Evolutionary conservation across 257 asterid genomes (phyloP), one percentile per base, ranked within the genome.

Genomic region (Euphrasia confusa): DNA sequence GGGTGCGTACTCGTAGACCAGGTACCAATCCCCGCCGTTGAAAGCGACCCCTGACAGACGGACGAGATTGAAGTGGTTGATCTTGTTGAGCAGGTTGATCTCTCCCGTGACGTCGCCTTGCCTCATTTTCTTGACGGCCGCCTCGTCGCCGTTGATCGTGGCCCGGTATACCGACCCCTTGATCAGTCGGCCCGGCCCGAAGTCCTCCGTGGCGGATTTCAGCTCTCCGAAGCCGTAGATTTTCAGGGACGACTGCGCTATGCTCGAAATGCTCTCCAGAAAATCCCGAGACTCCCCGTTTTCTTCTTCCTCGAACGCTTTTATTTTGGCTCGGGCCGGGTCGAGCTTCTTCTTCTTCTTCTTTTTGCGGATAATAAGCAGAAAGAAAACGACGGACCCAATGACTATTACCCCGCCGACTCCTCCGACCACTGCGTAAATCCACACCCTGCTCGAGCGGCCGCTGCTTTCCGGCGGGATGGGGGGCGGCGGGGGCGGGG

Each of bases 21-120:
- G 94, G 52, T 87, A 87, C 94, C 94, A 89, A 52, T 78, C 54
- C 5, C 99, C 99, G 44, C 80, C 85, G 1, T 78, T 71, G 73
- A 89, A 86, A 30, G 90, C 72, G 63, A 93, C 83, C 11, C 97
- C 99, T 0, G 97, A 89, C 21, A 93, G 86, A 11, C 97, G 77
- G 59, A 89, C 79, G 0, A 93, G 88, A 69, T 93, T 93, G 78
- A 85, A 82, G 73, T 93, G 99, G 68, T 89, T 89, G 68, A 93
- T 82, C 83, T 82, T 89, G 89, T 79, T 79, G 54, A 93, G 57
- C 0, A 93, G 65, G 57, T 58, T 80, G 67, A 93, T 89, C 66
- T 93, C 96, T 47, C 83, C 79, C 0, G 94, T 68, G 4, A 93
- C 99, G 57, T 89, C 91, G 32, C 99, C 95, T 10, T 72, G 90